Evolutionary conservation across 306 rosid species (phyloP).

Genomic region (Fragaria vesca): DNA sequence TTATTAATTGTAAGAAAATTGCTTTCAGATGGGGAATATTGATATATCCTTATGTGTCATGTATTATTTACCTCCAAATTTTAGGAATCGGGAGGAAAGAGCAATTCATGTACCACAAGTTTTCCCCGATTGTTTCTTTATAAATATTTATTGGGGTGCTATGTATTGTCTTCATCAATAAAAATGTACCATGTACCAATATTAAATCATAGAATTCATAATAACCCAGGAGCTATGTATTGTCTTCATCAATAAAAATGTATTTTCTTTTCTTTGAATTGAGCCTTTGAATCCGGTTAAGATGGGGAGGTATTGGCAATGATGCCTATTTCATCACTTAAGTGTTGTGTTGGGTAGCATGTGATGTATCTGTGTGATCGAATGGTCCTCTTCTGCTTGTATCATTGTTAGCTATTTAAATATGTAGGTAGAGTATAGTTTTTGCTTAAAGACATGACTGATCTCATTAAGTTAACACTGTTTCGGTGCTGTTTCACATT

Average conservation of each 20-base stretch:
- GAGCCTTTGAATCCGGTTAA: not conserved
- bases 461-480: not conserved
- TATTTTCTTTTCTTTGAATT: too few relatives aligned
- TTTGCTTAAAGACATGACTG: not conserved
- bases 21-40: not conserved
- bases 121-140: not conserved
- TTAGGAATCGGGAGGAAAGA: not conserved
- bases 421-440: not conserved
- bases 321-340: not conserved
- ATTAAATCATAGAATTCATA: not conserved
- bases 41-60: not conserved
- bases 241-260: not conserved
- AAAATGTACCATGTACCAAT: not conserved
- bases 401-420: not conserved
- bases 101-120: not conserved
- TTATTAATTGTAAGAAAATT: too few relatives aligned
- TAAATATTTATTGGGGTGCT: not conserved
- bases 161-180: too few relatives aligned
- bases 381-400: not conserved
- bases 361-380: not conserved
- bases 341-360: too few relatives aligned
- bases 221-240: not conserved
- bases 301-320: not conserved
- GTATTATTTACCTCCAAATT: not conserved
- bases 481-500: not conserved